Evolutionary conservation across 1,284 basidiomycete species (phyloP), one percentile per base, ranked within the genome.

Genomic region (Vanrija pseudolonga): DNA sequence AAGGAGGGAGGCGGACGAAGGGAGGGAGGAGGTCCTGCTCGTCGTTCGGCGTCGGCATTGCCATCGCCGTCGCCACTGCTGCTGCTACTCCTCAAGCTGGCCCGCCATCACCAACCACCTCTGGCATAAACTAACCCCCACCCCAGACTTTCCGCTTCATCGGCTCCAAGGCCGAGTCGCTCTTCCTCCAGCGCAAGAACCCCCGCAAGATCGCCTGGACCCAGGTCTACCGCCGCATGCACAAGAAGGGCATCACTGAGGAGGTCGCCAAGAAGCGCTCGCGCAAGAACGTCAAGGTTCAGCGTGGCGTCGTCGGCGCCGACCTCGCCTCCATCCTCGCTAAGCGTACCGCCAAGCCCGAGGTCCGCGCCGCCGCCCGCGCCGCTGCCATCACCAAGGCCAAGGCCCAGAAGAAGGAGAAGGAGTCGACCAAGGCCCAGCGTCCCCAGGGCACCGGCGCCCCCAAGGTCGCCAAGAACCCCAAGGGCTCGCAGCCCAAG

Each of bases 131-230:
- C 57, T 55, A 28, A 55, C 53, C 14, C 20, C 32, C 4, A 6
- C 12, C 45, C 8, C 71, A 94, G 90, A 84, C 92, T 74, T 95
- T 95, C 87, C 90, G 91, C 76, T 94, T 94, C 79, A 81, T 86
- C 68, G 83, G 78, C 73, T 88, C 89, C 65, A 96, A 96, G 86
- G 88, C 85, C 76, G 85, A 94, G 70, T 98, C 94, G 60, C 88
- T 98, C 67, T 98, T 98, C 88, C 83, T 92, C 61, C 96, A 98
- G 80, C 90, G 95, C 82, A 98, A 98, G 84, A 98, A 98, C 85
- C 95, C 96, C 53, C 90, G 95, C 77, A 98, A 98, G 87, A 93
- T 98, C 80, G 89, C 95, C 65, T 98, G 95, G 96, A 98, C 95
- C 57, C 82, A 85, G 73, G 87, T 93, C 58, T 98, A 90, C 86